phyloP scores from a whole-genome alignment of 148 eudicot species.

The Cornus florida region DNA sequence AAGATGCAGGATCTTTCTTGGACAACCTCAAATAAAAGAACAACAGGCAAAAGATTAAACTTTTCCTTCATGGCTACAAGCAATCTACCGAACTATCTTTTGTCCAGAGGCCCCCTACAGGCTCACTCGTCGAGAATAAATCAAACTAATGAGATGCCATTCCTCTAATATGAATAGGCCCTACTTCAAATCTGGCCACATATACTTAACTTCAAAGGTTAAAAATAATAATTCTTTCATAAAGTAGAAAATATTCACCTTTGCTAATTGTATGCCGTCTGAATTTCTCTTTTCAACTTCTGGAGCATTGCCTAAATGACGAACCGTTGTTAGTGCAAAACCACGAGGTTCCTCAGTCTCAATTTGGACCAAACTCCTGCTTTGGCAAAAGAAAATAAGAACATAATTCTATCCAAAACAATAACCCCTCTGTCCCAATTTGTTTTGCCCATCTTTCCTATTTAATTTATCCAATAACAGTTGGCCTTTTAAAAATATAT shows the following conservation, averaged over 20 bases:
- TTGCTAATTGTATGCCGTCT: neutral
- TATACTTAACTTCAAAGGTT: neutral
- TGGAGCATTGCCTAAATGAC: neutral
- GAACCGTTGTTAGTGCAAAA: neutral
- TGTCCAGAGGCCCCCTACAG: neutral
- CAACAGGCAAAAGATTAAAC: neutral
- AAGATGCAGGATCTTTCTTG: neutral
- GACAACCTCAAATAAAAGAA: neutral
- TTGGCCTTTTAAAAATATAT: no score
- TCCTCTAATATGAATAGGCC: neutral
- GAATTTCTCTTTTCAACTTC: constrained; percentile 4
- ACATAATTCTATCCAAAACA: neutral
- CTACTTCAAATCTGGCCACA: neutral
- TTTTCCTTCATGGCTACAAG: neutral
- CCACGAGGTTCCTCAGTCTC: constrained; percentile 9
- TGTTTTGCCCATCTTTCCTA: no score
- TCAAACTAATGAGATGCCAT: neutral
- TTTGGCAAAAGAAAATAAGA: neutral
- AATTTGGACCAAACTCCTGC: constrained; percentile 10
- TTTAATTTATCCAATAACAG: no score
- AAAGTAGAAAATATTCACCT: constrained; percentile 9
- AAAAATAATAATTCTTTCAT: neutral
- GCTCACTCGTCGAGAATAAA: neutral
- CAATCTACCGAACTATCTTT: neutral
- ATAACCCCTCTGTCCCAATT: neutral